Evolutionary conservation across 2,329 filamentous ascomycete species (phyloP), one percentile per base, ranked within the genome.

Genomic region (Apiospora marii): DNA sequence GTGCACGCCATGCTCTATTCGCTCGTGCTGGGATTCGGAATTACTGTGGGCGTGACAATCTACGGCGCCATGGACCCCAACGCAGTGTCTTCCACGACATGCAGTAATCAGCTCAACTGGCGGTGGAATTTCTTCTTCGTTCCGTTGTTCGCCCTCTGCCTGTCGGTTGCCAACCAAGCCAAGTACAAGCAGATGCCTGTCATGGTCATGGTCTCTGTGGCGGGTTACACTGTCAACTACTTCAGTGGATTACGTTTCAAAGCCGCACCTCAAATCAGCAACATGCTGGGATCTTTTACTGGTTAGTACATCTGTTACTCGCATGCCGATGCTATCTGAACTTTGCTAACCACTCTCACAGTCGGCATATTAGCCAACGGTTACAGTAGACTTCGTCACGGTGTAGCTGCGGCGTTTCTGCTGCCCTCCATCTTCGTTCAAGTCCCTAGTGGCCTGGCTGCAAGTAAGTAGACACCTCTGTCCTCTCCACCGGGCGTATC

Each of bases 131-230:
- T 95, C 82, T 84, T 92, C 43, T 95, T 94, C 78, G 94, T 96
- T 0, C 89, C 92, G 0, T 81, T 88, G 8, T 97, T 95, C 80
- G 90, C 93, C 12, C 79, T 94, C 41, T 94, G 92, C 77, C 74
- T 75, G n/a, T 69, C 74, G n/a, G 58, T 95, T 72, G 90, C 95
- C 80, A 95, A 95, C 80, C 93, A 95, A 77, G 93, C 92, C 51
- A 94, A 94, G 81, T 94, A 91, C 89, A 93, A 91, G 76, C 94
- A 96, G 80, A 90, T 92, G 76, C 94, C 94, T 0, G 86, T 93
- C 70, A 96, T 96, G 93, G 83, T 94, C 2, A 51, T 91, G 67
- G 94, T 96, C 71, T 90, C 93, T 1, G 89, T 93, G 72, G 87
- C 89, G 0, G 94, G 94, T 3, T 96, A 95, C 79, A 82, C 94